Base-by-base conservation (phyloP, 257 asterid genomes). In the Knoxia roxburghii region DNA sequence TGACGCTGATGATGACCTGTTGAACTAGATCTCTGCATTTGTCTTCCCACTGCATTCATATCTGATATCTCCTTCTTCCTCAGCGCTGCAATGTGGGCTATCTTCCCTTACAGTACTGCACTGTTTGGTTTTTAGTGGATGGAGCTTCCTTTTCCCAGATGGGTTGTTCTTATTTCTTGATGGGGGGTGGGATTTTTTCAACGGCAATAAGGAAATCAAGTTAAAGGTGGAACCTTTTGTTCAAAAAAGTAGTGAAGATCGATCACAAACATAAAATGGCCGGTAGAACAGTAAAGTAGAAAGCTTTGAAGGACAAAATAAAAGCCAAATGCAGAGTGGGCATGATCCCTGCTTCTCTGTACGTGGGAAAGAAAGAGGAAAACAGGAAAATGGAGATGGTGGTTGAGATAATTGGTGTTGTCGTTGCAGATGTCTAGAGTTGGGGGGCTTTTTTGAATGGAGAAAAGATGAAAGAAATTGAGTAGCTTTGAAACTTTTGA, bases 1-100 rank as follows among this genome's bases (percentile, higher is more conserved):
- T 71, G 77, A 17, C 70, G 76, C 21, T 64, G 74, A 13, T 67
- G 76, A 18, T 67, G 77, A n/a, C 75, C 73, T 15, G 77, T 72
- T 59, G 83, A 68, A 39, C 79, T 65, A 40, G 83, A 74, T 75
- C 74, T 72, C 74, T 78, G 80, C 74, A 73, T 75, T 49, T 72
- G 83, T 67, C 75, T 75, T 11, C 80, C 75, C n/a, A 68, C 72
- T 0, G 62, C 61, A 57, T 69, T 78, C 83, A 75, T n/a, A n/a
- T n/a, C n/a, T n/a, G n/a, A n/a, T n/a, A n/a, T 78, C 62, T 43
- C 39, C 27, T 7, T 45, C 27, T 39, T 27, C 14, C 39, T 70
- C 58, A 5, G 23, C 7, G 35, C 55, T 33, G 35, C 11, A 59
- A 11, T 46, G 15, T 33, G 48, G 57, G 39, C 45, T 27, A 52